Conservation (phyloP, 2,329 filamentous ascomycete genomes). For the Verruconis gallopava region DNA sequence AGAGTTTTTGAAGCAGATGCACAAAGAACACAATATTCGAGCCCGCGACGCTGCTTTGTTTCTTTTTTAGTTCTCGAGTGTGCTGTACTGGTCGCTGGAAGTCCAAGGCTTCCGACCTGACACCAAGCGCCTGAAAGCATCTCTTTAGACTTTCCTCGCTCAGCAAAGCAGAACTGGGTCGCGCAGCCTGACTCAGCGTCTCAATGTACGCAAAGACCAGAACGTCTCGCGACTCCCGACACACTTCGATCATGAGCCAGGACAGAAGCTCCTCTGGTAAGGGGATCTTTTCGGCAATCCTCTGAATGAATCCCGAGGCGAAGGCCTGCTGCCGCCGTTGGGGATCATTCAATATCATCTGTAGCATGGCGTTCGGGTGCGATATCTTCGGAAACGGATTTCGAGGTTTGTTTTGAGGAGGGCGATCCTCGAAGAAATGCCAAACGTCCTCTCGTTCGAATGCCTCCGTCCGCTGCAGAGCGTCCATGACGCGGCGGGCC, state of each 20-base stretch:
- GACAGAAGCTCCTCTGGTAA: slow-evolving; percentile 26
- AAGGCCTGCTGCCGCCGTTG: slow-evolving; percentile 26
- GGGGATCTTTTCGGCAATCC: slow-evolving; percentile 23
- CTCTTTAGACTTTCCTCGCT: background rate
- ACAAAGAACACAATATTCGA: background rate
- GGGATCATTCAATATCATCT: slow-evolving; percentile 4
- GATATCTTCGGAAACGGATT: slow-evolving; percentile 18
- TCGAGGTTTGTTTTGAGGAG: slow-evolving; percentile 7
- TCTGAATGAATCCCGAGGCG: slow-evolving; percentile 27
- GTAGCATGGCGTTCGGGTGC: slow-evolving; percentile 14
- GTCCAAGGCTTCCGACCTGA: background rate
- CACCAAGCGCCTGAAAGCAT: background rate
- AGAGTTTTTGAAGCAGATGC: background rate
- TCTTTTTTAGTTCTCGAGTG: slow-evolving; percentile 2
- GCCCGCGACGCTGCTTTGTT: too few species aligned
- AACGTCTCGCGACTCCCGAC: slow-evolving; percentile 19
- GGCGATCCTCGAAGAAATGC: slow-evolving; percentile 39
- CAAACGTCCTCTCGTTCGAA: slow-evolving; percentile 40
- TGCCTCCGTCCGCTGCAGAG: slow-evolving; percentile 49
- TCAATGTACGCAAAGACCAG: slow-evolving; percentile 24
- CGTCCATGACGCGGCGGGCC: slow-evolving; percentile 38
- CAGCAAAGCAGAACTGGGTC: background rate
- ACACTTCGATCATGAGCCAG: slow-evolving; percentile 31
- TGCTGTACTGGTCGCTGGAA: background rate
- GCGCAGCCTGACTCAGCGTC: slow-evolving; percentile 9